Conservation (phyloP, 2,329 filamentous ascomycete species). For the Xylaria multiplex region DNA sequence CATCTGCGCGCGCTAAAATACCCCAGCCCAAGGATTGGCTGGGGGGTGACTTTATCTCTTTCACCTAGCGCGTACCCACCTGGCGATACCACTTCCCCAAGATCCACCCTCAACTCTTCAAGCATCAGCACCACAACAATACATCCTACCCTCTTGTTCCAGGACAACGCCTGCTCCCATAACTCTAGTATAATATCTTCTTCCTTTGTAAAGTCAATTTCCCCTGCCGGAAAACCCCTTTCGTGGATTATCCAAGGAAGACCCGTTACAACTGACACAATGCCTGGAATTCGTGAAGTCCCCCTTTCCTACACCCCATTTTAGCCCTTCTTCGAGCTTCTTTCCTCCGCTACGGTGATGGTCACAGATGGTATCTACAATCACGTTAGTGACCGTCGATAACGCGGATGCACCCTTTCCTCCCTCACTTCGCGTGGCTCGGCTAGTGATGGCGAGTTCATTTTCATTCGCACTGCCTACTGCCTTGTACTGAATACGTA, state of each 20-base stretch:
- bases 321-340: slow-evolving; percentile 5
- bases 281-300: slow-evolving; percentile 65
- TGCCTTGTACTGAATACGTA: slow-evolving; percentile 22
- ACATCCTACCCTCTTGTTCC: slow-evolving; percentile 25
- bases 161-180: slow-evolving; percentile 28
- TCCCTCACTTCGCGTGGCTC: slow-evolving; percentile 12
- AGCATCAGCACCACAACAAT: slow-evolving; percentile 16
- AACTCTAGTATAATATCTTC: slow-evolving; percentile 13
- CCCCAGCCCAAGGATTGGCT: slow-evolving; percentile 34
- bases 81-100: slow-evolving; percentile 45
- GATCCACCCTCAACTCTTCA: slow-evolving; percentile 39
- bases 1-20: slow-evolving; percentile 36
- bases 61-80: slow-evolving; percentile 37
- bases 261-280: slow-evolving; percentile 50
- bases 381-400: slow-evolving; percentile 16
- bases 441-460: slow-evolving; percentile 16
- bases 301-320: slow-evolving; percentile 29
- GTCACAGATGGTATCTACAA: slow-evolving; percentile 8
- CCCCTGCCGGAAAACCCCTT: background rate
- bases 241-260: slow-evolving; percentile 1
- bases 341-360: slow-evolving; percentile 22
- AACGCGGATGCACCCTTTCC: slow-evolving; percentile 1
- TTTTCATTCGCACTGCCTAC: slow-evolving; percentile 15
- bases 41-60: slow-evolving; percentile 30
- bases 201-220: slow-evolving; percentile 22